Base-by-base conservation (phyloP, 2,329 filamentous ascomycete genomes). In the Paracorniculantispora psalliotae region DNA sequence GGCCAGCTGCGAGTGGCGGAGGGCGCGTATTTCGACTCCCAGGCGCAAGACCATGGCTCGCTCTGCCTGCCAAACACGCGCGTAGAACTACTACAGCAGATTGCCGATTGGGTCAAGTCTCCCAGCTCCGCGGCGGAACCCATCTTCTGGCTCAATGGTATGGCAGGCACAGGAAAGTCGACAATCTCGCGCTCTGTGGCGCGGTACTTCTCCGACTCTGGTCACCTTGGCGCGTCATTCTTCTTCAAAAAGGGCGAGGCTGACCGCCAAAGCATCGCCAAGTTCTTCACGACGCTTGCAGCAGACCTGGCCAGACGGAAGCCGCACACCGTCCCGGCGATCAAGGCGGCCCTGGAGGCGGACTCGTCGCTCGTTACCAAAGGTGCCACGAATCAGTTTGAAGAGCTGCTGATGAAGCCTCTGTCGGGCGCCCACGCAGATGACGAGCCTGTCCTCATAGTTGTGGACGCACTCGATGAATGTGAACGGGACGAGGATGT, bases 261-360 rank as follows among this genome's bases (percentile, higher is more conserved):
- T 8, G 71, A 76, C 61, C 67, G 71, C 25, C 68, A 72, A 6
- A 68, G 67, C 51, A 70, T 71, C 1, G 63, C 60, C 21, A 67
- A 65, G 57, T 69, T 79, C 49, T 70, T 79, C 28, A 65, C 71
- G 6, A 78, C 74, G 1, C 65, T 79, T 48, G 68, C 70, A 13
- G 54, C 49, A 19, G 67, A 76, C 56, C 64, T 77, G 13, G 61
- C 65, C 2, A 28, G 30, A 0, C 61, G 61, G n/a, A 61, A 72
- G 25, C 71, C 72, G 39, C n/a, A n/a, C 7, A 48, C 19, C 17
- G 35, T 37, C 23, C 25, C 25, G 2, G 30, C 50, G 3, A 33
- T 50, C 19, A 41, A 56, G 17, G 37, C 25, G 13, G 23, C 19
- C 3, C 51, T 61, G 21, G 37, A 30, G 21, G n/a, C 28, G 17